Conservation (phyloP, 2,329 filamentous ascomycete genomes). For the Macrophomina pseudophaseolina region DNA sequence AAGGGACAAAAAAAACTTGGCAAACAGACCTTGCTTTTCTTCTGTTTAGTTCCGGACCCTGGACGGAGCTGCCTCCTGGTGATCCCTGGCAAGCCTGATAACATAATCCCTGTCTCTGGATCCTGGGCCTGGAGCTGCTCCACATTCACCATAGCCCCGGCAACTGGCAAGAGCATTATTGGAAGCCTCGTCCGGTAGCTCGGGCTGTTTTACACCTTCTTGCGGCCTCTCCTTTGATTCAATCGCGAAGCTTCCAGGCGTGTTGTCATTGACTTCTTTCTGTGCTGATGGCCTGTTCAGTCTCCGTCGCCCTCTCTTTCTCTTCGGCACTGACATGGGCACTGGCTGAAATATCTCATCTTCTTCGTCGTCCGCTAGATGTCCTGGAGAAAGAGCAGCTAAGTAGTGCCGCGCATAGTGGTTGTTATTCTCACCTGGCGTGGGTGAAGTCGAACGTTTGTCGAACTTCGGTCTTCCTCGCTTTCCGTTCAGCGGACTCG, state of each 20-base stretch:
- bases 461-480: neutral
- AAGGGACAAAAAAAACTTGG: neutral
- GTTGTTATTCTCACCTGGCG: neutral
- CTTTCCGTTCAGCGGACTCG: neutral
- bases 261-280: neutral
- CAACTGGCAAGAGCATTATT: neutral
- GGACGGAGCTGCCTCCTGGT: neutral
- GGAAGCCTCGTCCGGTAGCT: neutral
- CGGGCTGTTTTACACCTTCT: neutral
- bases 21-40: neutral
- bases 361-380: neutral
- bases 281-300: neutral
- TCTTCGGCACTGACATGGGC: neutral
- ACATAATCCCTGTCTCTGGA: neutral
- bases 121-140: neutral
- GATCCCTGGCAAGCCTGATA: neutral
- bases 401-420: neutral
- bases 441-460: neutral
- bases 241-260: neutral
- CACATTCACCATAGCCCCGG: neutral
- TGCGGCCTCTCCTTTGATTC: neutral
- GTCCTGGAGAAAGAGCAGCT: no score
- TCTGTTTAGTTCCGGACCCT: neutral
- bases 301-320: neutral
- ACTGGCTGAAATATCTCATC: neutral